Conservation (phyloP, 345 rosid species). For the Camelina laxa region DNA sequence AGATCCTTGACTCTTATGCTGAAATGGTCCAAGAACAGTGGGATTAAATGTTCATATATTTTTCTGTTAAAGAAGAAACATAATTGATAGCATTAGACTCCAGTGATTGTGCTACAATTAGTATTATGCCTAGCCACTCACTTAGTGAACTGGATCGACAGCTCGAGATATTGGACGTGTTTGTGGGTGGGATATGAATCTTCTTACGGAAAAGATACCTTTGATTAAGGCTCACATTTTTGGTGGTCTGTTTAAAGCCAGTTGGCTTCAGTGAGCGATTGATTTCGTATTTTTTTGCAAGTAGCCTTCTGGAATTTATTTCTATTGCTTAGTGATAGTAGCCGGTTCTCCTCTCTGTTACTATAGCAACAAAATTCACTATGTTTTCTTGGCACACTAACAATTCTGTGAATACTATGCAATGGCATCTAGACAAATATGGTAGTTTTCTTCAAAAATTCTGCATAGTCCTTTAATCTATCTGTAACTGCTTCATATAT, state of each 20-base stretch:
- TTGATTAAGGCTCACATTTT: not conserved
- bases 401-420: not conserved
- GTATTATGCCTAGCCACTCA: slow-evolving; percentile 10
- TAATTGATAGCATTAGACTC: slow-evolving; percentile 15
- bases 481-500: slow-evolving; percentile 18
- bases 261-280: slow-evolving; percentile 12
- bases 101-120: slow-evolving; percentile 1
- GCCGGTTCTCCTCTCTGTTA: slow-evolving; percentile 7
- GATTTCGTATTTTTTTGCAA: slow-evolving; percentile 1
- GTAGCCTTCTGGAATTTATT: slow-evolving; percentile 1
- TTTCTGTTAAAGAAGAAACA: not conserved
- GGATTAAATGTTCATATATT: not conserved
- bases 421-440: not conserved
- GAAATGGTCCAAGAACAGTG: slow-evolving; percentile 20
- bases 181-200: slow-evolving; percentile 3
- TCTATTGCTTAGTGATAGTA: slow-evolving; percentile 23
- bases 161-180: not conserved
- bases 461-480: not conserved
- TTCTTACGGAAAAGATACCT: slow-evolving; percentile 2
- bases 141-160: slow-evolving; percentile 12
- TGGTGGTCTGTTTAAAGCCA: not conserved
- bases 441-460: not conserved
- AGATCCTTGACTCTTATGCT: slow-evolving; percentile 13
- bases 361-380: slow-evolving; percentile 9
- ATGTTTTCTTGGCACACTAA: not conserved